A percentile compares a stretch with the other conserved stretches of the same genome.
phyloP scores from a whole-genome alignment of 805 yeast genomes.

The Teunomyces funiuensis region DNA sequence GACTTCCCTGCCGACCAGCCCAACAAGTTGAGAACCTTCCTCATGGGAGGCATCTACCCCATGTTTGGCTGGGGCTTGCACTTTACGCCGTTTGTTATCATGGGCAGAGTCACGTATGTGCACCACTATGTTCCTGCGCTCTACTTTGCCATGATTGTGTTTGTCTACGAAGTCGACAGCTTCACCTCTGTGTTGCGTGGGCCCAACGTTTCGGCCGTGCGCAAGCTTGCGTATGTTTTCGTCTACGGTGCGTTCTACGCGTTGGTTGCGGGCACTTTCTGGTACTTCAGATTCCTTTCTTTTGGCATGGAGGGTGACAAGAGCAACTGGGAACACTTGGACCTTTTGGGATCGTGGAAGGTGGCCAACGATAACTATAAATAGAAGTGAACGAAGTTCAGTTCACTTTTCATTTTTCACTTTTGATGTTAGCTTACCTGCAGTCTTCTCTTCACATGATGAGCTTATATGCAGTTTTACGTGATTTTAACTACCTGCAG shows the following conservation, averaged over 20 bases:
- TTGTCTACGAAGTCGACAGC: slow-evolving; percentile 59
- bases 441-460: too few relatives aligned
- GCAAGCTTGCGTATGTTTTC: slow-evolving; percentile 21
- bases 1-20: slow-evolving; percentile 48
- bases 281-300: slow-evolving; percentile 42
- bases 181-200: slow-evolving; percentile 28
- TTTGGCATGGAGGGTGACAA: slow-evolving; percentile 48
- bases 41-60: slow-evolving; percentile 79
- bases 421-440: too few relatives aligned
- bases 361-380: slow-evolving; percentile 39
- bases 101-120: slow-evolving; percentile 96
- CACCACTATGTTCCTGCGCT: slow-evolving; percentile 96
- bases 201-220: slow-evolving; percentile 12
- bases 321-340: slow-evolving; percentile 38
- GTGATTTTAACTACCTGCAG: too few relatives aligned
- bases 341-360: slow-evolving; percentile 42
- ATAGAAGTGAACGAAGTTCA: too few relatives aligned
- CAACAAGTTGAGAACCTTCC: slow-evolving; percentile 48
- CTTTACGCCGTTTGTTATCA: slow-evolving; percentile 81
- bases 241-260: slow-evolving; percentile 25
- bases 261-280: slow-evolving; percentile 37
- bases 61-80: slow-evolving; percentile 90
- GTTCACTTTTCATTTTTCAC: too few relatives aligned
- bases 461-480: too few relatives aligned
- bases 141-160: slow-evolving; percentile 86